Base-by-base conservation (phyloP, 306 rosid species). In the Cicer chorassanicum region DNA sequence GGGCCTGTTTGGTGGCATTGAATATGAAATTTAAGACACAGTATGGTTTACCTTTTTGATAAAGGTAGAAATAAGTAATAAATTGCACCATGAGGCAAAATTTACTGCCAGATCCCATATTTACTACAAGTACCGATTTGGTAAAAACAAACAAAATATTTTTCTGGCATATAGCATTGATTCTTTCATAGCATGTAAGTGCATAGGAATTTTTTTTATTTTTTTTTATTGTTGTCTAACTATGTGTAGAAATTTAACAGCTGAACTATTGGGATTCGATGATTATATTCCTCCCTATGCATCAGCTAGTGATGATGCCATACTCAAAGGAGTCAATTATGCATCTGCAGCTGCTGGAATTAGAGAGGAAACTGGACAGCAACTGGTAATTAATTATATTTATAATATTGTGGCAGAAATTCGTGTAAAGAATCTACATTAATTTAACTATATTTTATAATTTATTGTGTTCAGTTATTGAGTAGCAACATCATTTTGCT, bases 311-410 rank as follows among this genome's bases (percentile, higher is more conserved):
- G 96, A 88, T 11, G 88, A 76, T 60, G 86, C 83, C 45, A 77
- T 94, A n/a, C 89, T 94, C 50, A 73, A 34, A 73, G 98, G 98
- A 69, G 94, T 90, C 9, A 94, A 94, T 68, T 94, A 80, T 82
- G 98, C 98, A 39, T 94, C 98, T 12, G 98, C 97, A 39, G 98
- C 97, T 13, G 98, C 97, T n/a, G 98, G 98, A 50, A 94, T 94
- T 63, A 82, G 95, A 81, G 96, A 91, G n/a, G 97, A 94, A 84
- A 94, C 95, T 15, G 98, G 98, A 1, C 93, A 36, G 54, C 97
- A 94, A 76, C 74, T 94, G 93, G 98, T 93, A 72, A 14, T 18
- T 6, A 11, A 14, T 29, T 4, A 1, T 74, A 61, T 5, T 4
- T 29, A 29, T 29, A 29, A 29, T 29, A 29, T 29, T 3, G 34